Conservation (phyloP, 768 basidiomycete species). For the Boletus vinaceobasis region DNA sequence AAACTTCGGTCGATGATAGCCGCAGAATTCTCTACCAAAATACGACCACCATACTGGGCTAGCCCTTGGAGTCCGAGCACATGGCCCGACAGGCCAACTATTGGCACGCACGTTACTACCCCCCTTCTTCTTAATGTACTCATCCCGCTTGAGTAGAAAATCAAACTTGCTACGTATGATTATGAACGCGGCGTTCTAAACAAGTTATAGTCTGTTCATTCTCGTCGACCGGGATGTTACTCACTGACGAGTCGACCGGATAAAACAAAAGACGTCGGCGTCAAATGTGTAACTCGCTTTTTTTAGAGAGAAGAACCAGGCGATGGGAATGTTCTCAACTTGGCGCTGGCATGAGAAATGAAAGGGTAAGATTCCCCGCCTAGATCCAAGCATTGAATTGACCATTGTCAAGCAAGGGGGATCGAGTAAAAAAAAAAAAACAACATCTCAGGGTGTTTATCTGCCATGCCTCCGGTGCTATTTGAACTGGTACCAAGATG, state of each 20-base stretch:
- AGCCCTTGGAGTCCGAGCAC: background rate
- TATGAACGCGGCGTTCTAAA: background rate
- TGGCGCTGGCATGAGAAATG: conserved; percentile 9
- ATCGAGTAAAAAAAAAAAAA: conserved; percentile 6
- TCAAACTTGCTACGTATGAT: background rate
- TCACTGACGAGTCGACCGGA: background rate
- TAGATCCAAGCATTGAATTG: background rate
- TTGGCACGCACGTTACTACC: too few species aligned
- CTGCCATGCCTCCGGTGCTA: background rate
- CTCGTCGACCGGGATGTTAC: background rate
- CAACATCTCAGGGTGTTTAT: background rate
- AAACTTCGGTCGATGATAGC: background rate
- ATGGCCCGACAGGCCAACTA: background rate
- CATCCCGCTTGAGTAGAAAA: background rate
- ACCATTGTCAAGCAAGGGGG: background rate
- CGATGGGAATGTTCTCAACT: conserved; percentile 8
- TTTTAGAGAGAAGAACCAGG: background rate
- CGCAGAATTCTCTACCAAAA: background rate
- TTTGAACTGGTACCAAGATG: background rate
- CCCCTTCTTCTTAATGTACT: background rate
- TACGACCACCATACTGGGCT: background rate
- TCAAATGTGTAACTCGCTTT: background rate
- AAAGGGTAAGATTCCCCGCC: background rate
- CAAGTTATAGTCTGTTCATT: background rate
- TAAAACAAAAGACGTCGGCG: background rate